These are phyloP conservation scores for Psilocybe tampanensis DNA, from an alignment of 768 basidiomycete genomes.

Conservation along the genomic window DNA sequence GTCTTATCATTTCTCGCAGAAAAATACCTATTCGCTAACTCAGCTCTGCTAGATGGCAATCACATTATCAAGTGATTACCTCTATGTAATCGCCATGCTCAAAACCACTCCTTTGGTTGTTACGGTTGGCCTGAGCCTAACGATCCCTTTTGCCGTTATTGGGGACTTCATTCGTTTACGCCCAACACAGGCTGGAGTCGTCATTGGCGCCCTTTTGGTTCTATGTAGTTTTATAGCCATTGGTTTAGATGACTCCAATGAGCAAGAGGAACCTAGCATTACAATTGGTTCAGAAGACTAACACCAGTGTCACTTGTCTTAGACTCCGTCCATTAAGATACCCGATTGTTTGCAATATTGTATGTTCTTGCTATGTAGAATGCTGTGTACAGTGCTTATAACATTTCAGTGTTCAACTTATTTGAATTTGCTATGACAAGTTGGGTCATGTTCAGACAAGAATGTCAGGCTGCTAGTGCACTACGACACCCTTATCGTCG, in stretches of 20 bases:
- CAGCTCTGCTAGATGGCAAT: constrained; percentile 66
- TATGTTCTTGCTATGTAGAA: not conserved
- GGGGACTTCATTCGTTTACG: constrained; percentile 56
- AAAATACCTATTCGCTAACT: not conserved
- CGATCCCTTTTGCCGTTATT: constrained; percentile 88
- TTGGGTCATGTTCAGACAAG: no score
- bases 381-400: not conserved
- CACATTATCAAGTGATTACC: constrained; percentile 81
- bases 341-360: not conserved
- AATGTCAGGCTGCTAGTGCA: not conserved
- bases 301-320: not conserved
- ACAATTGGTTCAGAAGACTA: not conserved
- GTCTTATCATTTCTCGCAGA: constrained; percentile 13
- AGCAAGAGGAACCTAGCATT: constrained; percentile 7
- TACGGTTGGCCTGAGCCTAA: constrained; percentile 89
- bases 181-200: constrained; percentile 57
- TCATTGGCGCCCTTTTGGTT: constrained; percentile 78
- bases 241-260: constrained; percentile 29
- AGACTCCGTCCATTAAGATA: no score
- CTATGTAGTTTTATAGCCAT: constrained; percentile 67
- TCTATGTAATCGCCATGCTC: constrained; percentile 90
- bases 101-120: constrained; percentile 95
- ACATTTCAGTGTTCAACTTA: not conserved
- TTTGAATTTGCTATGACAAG: no score
- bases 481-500: not conserved